Evolutionary conservation across 1,284 basidiomycete species (phyloP), one percentile per base, ranked within the genome.

Genomic region (Chalciporus piperatoides): DNA sequence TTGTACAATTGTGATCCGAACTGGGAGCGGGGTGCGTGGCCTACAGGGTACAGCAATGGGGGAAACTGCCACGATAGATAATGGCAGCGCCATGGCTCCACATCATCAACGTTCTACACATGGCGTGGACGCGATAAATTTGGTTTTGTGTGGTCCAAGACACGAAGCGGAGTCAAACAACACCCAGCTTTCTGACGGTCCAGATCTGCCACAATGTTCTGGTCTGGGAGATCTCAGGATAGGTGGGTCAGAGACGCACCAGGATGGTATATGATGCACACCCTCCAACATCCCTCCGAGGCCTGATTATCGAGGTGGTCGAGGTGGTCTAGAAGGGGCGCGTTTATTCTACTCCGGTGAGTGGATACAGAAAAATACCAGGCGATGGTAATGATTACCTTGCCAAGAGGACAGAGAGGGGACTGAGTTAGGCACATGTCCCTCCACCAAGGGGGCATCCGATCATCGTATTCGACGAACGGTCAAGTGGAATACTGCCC

Each of bases 51-150:
- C 36, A 36, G 3, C 25, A 41, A 14, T 11, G n/a, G 37, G 41
- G 21, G 27, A 25, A 37, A 45, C 41, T 44, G n/a, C 32, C 42
- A 38, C 27, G 41, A 48, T 38, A n/a, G 2, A 39, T 43, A 9
- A 25, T 25, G 51, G 35, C 38, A 40, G 36, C 52, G 15, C 40
- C 36, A 33, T 33, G n/a, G n/a, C n/a, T 15, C 32, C 32, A 40
- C 48, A 41, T 27, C 45, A 56, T 56, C 39, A 40, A 12, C 3
- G 32, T 15, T 15, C 15, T 9, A 42, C 37, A 46, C 37, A 45
- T 17, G 23, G 40, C 27, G 15, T 36, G 35, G 21, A 11, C 35
- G 33, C 59, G 47, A 63, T 50, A 4, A 64, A 35, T 14, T 39
- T 23, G 25, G 46, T 38, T 28, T 35, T 12, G 32, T 24, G 42